phyloP scores from a whole-genome alignment of 2,329 filamentous ascomycete genomes.

The Beauveria pseudobassiana region DNA sequence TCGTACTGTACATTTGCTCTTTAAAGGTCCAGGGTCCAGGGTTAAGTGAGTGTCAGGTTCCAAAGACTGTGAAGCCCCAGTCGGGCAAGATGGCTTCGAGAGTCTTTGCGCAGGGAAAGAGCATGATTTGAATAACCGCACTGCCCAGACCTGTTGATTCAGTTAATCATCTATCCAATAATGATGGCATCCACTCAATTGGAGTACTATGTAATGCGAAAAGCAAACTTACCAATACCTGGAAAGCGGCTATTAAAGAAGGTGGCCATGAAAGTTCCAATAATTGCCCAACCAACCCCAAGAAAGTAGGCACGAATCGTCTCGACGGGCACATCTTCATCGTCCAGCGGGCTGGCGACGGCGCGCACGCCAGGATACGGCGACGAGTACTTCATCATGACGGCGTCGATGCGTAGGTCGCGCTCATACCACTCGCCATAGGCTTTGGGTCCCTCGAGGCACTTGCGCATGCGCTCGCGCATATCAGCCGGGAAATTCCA shows the following conservation, averaged over 20 bases:
- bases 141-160: constrained; percentile 21
- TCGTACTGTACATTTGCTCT: constrained; percentile 52
- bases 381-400: constrained; percentile 32
- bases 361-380: constrained; percentile 36
- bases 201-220: neutral
- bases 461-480: constrained; percentile 31
- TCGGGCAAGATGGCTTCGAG: constrained; percentile 37
- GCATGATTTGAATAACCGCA: constrained; percentile 36
- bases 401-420: constrained; percentile 33
- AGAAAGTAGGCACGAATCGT: constrained; percentile 36
- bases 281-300: constrained; percentile 31
- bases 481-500: constrained; percentile 38
- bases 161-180: neutral
- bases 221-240: constrained; percentile 23
- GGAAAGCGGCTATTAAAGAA: constrained; percentile 36
- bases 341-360: constrained; percentile 30
- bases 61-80: constrained; percentile 35
- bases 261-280: constrained; percentile 32
- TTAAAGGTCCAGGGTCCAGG: constrained; percentile 50
- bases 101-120: constrained; percentile 38
- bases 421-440: constrained; percentile 35
- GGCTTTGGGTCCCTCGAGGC: constrained; percentile 29
- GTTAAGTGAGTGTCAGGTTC: constrained; percentile 37
- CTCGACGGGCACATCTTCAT: constrained; percentile 29
- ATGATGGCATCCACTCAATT: neutral